Evolutionary conservation across 177 flowering plant genomes (phyloP), one percentile per base, ranked within the genome.

Genomic region (Vitis hybrid): DNA sequence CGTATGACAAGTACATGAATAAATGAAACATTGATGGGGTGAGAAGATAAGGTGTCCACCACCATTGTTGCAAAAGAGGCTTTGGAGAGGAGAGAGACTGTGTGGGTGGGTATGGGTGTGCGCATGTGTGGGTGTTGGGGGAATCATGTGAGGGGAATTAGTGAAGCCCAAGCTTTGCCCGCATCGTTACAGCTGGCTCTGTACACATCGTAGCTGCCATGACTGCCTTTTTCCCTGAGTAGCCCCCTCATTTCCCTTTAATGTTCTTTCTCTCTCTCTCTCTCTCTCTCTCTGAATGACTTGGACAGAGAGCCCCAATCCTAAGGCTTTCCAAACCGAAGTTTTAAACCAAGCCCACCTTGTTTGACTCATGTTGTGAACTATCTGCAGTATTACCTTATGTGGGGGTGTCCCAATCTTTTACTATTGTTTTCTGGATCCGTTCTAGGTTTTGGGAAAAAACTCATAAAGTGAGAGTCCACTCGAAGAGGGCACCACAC

Each of bases 131-230:
- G 21, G 56, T 21, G 60, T 11, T 12, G 39, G 66, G 13, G 56
- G 19, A 15, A 39, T n/a, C 70, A 56, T 56, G 70, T 67, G 70
- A 56, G 63, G 11, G 70, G 55, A 68, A 49, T 48, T 6, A 48
- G 55, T 68, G 63, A 58, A 48, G 62, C 51, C 26, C 51, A 6
- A 18, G 51, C 52, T 56, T 52, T 54, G 60, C 62, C 56, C 52
- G 11, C 62, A 67, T 67, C 70, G 17, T 34, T 26, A 67, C 70
- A 67, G 70, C 70, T 68, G 70, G 32, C 54, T 68, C 17, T 56
- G 49, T 59, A 26, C 32, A 12, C 18, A 54, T 54, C 3, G 56
- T 54, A 54, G 56, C 56, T 54, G 56, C 56, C 56, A 54, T 54
- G 18, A 54, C 56, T 54, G n/a, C 56, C 45, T 39, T 39, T 39